These are phyloP conservation scores for Aureobasidium sp. DNA, from an alignment of 2,329 filamentous ascomycete species.

Conservation along the genomic window DNA sequence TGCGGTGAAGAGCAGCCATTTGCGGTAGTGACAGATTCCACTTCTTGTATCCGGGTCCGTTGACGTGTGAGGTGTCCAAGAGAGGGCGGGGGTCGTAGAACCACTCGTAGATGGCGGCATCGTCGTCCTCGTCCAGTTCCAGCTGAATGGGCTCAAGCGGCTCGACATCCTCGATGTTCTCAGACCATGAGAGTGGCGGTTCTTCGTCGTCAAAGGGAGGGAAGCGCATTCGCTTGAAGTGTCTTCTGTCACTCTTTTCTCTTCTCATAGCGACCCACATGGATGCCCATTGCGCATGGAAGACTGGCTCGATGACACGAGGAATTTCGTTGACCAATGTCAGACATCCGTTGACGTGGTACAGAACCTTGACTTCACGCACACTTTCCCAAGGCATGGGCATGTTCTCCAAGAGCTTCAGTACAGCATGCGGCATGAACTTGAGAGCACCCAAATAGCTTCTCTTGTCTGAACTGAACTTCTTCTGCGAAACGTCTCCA, in stretches of 20 bases:
- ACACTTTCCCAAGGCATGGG: slow-evolving; percentile 99
- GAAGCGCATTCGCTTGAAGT: slow-evolving; percentile 99
- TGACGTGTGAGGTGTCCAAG: slow-evolving; percentile 85
- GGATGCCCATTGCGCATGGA: slow-evolving; percentile 96
- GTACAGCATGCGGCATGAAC: slow-evolving; percentile 97
- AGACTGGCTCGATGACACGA: slow-evolving; percentile 93
- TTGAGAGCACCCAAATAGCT: slow-evolving; percentile 96
- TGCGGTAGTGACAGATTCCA: slow-evolving; percentile 93
- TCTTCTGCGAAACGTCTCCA: slow-evolving; percentile 98
- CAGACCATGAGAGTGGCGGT: slow-evolving; percentile 92
- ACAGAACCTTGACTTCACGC: slow-evolving; percentile 93
- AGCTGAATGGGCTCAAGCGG: slow-evolving; percentile 96
- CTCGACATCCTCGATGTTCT: slow-evolving; percentile 98
- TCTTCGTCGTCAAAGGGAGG: slow-evolving; percentile 98
- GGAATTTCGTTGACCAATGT: slow-evolving; percentile 96
- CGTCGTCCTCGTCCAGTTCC: slow-evolving; percentile 92
- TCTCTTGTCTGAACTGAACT: slow-evolving; percentile 96
- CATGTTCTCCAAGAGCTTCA: slow-evolving; percentile 98
- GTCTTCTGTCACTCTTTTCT: slow-evolving; percentile 89
- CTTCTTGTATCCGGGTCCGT: slow-evolving; percentile 90
- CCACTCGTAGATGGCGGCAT: slow-evolving; percentile 88
- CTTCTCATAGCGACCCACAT: slow-evolving; percentile 99
- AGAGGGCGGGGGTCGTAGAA: slow-evolving; percentile 93
- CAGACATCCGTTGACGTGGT: slow-evolving; percentile 95
- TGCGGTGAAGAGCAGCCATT: slow-evolving; percentile 90